Base-by-base conservation (phyloP, 768 basidiomycete genomes). In the Mrakia blollopis region DNA sequence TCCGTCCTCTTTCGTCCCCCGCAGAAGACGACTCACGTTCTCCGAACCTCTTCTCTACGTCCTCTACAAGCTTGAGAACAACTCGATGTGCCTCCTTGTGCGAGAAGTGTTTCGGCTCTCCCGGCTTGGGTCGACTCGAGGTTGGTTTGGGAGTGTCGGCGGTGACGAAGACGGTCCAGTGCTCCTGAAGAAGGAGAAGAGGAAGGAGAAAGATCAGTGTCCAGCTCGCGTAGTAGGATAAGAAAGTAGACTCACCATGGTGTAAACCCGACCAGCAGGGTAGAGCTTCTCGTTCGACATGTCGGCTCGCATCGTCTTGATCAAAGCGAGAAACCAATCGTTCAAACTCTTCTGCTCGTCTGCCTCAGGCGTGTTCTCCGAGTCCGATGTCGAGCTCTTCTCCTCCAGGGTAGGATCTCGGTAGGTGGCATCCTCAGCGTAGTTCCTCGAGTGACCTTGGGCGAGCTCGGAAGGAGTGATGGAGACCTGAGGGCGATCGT, bases 231-330 rank as follows among this genome's bases (percentile, higher is more conserved):
- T 23, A 39, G 0, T 25, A 72, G 60, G 21, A 32, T 9, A 35
- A 25, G 73, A 11, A 57, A 57, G 39, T 16, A 32, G 18, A 52
- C 35, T 52, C 74, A 83, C 83, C 79, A 83, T 81, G 37, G 81
- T 80, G 74, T 83, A 83, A 7, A 81, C 80, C 28, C 44, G 75
- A 21, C 83, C 84, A 2, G 84, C 82, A 1, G 83, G 83, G 69
- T 81, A 83, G 32, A 85, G 80, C 79, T 85, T 84, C n/a, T 83
- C 83, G 69, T 81, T 82, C 76, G 82, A 81, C 81, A 83, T 84
- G 78, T 82, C 81, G 21, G 84, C 84, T 18, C 83, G 57, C 79
- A 85, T 81, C 10, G 85, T 84, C 80, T 82, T 84, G 73, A 82
- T 80, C 30, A 85, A 68, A 18, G 77, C 73, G 50, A 73, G 73